A percentile compares a stretch with the other conserved stretches of the same genome.
These are phyloP conservation scores for Saccharum hybrid DNA, from an alignment of 202 grass and related monocot species.

Conservation along the genomic window DNA sequence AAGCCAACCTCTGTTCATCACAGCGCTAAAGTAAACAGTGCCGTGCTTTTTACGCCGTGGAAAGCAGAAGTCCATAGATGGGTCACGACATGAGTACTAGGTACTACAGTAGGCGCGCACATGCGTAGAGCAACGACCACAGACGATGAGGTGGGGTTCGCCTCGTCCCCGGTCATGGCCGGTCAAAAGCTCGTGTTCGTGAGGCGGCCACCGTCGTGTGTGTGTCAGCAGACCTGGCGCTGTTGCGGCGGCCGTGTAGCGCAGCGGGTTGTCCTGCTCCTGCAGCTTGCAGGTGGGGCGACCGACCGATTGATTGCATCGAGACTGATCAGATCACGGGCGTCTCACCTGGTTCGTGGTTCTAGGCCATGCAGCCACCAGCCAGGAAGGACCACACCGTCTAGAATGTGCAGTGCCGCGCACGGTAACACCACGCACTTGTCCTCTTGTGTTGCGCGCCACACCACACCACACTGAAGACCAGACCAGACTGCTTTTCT, in stretches of 20 bases:
- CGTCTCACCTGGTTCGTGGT: background rate
- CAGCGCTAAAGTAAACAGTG: background rate
- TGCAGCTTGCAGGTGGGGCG: background rate
- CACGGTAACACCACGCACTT: constrained; percentile 2
- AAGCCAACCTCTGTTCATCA: background rate
- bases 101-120: background rate
- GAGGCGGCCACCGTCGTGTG: background rate
- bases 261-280: background rate
- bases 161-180: background rate
- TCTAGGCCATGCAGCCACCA: background rate
- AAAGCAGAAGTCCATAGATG: background rate
- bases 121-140: background rate
- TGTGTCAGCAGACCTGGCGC: background rate
- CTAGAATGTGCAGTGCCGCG: constrained; percentile 41
- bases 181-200: constrained; percentile 27
- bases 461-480: background rate
- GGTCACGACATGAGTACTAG: background rate
- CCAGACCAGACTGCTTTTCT: constrained; percentile 1
- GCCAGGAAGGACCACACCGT: constrained; percentile 41
- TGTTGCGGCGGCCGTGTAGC: background rate
- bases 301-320: constrained; percentile 33
- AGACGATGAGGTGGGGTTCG: background rate
- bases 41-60: constrained; percentile 7
- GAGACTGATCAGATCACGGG: constrained; percentile 41
- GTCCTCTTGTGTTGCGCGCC: background rate